phyloP scores from a whole-genome alignment of 352 stramenopile genomes.

The Phytophthora foliorum region DNA sequence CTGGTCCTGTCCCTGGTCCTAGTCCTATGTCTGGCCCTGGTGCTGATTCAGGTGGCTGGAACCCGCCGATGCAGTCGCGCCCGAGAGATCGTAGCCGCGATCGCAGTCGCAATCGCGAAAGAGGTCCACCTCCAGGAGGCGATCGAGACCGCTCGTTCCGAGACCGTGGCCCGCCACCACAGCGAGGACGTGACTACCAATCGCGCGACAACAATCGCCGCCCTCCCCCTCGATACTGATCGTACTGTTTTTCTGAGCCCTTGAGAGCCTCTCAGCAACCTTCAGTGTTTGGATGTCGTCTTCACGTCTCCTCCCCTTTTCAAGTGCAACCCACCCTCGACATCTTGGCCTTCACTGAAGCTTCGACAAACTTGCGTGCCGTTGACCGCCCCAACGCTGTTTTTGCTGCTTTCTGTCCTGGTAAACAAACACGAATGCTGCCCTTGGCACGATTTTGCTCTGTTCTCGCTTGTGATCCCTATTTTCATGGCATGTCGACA shows the following conservation, averaged over 20 bases:
- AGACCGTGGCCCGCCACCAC: constrained; percentile 38
- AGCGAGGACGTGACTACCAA: constrained; percentile 42
- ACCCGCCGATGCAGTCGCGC: constrained; percentile 31
- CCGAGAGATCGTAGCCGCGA: constrained; percentile 60
- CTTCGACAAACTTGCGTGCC: constrained; percentile 6
- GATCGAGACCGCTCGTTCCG: constrained; percentile 46
- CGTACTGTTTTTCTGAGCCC: constrained; percentile 7
- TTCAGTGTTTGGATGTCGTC: constrained; percentile 1
- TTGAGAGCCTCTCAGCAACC: constrained; percentile 16
- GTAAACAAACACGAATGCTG: constrained; percentile 39
- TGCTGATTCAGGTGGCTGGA: constrained; percentile 37
- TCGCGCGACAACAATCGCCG: constrained; percentile 41
- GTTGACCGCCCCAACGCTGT: not conserved
- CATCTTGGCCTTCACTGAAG: constrained; percentile 22
- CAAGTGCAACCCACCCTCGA: constrained; percentile 18
- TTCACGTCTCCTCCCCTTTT: constrained; percentile 12
- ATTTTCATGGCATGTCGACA: not conserved
- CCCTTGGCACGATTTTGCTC: constrained; percentile 26
- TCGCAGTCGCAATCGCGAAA: constrained; percentile 53
- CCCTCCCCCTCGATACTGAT: constrained; percentile 45
- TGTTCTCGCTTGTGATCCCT: constrained; percentile 1
- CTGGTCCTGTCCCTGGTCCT: constrained; percentile 22
- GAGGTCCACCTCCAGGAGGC: constrained; percentile 24
- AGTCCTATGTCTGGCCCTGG: constrained; percentile 39
- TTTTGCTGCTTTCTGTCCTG: constrained; percentile 28